phyloP scores from a whole-genome alignment of 257 asterid genomes.

The Nicotiana attenuata region DNA sequence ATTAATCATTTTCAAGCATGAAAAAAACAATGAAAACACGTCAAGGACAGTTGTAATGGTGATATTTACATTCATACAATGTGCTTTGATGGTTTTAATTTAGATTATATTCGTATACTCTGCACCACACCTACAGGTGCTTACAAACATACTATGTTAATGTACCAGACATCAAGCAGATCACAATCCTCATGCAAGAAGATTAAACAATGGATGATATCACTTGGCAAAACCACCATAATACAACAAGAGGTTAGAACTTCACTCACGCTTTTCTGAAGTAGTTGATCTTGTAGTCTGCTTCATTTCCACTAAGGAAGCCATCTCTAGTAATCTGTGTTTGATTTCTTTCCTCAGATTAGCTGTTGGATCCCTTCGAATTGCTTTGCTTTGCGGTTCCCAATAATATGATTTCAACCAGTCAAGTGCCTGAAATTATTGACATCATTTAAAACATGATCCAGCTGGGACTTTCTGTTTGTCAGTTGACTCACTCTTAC shows the following conservation, averaged over 20 bases:
- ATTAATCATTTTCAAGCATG: too few relatives aligned
- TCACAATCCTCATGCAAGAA: not conserved
- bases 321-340: slow-evolving; percentile 47
- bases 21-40: too few relatives aligned
- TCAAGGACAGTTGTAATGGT: too few relatives aligned
- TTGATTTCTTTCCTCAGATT: slow-evolving; percentile 54
- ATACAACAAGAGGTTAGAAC: not conserved
- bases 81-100: too few relatives aligned
- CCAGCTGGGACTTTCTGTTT: not conserved
- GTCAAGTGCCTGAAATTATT: slow-evolving; percentile 64
- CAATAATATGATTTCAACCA: slow-evolving; percentile 85
- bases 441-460: slow-evolving; percentile 8
- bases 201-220: not conserved
- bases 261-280: slow-evolving; percentile 54
- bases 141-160: not conserved
- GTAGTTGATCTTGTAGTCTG: slow-evolving; percentile 31
- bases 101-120: too few relatives aligned
- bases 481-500: not conserved
- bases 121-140: not conserved
- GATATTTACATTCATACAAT: too few relatives aligned
- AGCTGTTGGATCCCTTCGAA: slow-evolving; percentile 34
- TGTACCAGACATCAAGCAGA: not conserved
- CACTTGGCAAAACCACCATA: slow-evolving; percentile 6
- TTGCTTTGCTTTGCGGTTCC: slow-evolving; percentile 75
- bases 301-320: slow-evolving; percentile 45